Evolutionary conservation across 2,329 filamentous ascomycete genomes (phyloP), one percentile per base, ranked within the genome.

Genomic region (Trichophyton simii): DNA sequence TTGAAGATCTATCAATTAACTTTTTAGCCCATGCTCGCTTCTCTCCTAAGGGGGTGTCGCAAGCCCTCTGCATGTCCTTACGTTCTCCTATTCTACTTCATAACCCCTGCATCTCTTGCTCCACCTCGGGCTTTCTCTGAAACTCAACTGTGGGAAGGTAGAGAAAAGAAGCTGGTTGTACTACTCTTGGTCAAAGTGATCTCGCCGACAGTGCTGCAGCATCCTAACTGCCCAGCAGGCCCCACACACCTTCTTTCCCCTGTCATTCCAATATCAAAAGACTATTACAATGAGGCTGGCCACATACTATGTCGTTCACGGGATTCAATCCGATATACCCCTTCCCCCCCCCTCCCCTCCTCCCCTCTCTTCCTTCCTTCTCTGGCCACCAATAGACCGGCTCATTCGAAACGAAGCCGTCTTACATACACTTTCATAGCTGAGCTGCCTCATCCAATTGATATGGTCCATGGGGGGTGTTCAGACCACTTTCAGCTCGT

Each of bases 111-210:
- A 60, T 52, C 34, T 18, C n/a, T 38, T 55, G 52, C 28, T 55
- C 52, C 52, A 55, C 52, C 28, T 55, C 52, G 52, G 52, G 15
- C 52, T 55, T 55, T 36, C 52, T 55, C 52, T 55, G 52, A 55
- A 55, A 55, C 52, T 55, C 52, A 55, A 36, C 52, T 55, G 8
- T 36, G 34, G 11, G 34, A 38, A 38, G 2, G 34, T 9, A 38
- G 34, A 38, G 34, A 9, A 31, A 55, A n/a, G 28, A 31, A 75
- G 69, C 68, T 72, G 70, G 70, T 69, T 69, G 62, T 66, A 67
- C 66, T 71, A 68, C 69, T 68, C 28, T 38, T 55, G 52, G 28
- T 55, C 28, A 36, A 55, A 18, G 31, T 28, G 34, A 28, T 20
- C 52, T 55, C n/a, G 52, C 34, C 34, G 52, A 55, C 28, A 55